Evolutionary conservation across 2,329 filamentous ascomycete genomes (phyloP).

Genomic region (Ceratocystiopsis sp.): DNA sequence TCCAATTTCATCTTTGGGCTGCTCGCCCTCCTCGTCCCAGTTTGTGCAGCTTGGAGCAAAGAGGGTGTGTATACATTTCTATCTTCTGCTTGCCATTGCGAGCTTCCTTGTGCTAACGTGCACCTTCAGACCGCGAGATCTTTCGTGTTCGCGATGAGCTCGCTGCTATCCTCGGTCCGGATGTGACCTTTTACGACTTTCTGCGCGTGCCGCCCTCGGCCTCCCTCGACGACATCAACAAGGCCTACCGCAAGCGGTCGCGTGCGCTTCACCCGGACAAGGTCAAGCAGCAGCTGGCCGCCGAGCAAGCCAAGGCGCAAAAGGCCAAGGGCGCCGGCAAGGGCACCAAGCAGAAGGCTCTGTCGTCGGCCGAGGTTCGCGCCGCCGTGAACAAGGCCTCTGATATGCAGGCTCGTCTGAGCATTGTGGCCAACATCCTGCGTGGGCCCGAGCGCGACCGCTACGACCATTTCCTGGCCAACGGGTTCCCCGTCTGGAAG

Average conservation of each 20-base stretch:
- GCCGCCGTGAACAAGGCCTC: conserved; percentile 65
- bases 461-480: conserved; percentile 84
- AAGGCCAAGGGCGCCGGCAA: conserved; percentile 31
- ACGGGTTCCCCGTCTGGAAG: conserved; percentile 93
- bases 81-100: not conserved
- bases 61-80: conserved; percentile 44
- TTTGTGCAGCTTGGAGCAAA: conserved; percentile 67
- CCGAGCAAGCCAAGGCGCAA: conserved; percentile 43
- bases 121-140: conserved; percentile 71
- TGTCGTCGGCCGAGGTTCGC: conserved; percentile 57
- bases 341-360: conserved; percentile 38
- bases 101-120: conserved; percentile 1
- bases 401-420: conserved; percentile 69
- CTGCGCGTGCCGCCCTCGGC: conserved; percentile 59
- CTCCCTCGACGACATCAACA: conserved; percentile 75
- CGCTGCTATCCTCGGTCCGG: conserved; percentile 51
- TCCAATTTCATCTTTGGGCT: conserved; percentile 51
- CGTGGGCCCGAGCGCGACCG: conserved; percentile 64
- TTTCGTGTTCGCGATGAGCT: conserved; percentile 90
- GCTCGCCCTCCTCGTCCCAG: conserved; percentile 45
- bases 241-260: conserved; percentile 82
- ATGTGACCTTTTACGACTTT: conserved; percentile 88
- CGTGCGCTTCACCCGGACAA: conserved; percentile 85
- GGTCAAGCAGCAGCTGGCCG: conserved; percentile 66
- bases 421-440: conserved; percentile 72